These are phyloP conservation scores for Pyrenula massariospora DNA, from an alignment of 495 filamentous ascomycete genomes.

Conservation along the genomic window DNA sequence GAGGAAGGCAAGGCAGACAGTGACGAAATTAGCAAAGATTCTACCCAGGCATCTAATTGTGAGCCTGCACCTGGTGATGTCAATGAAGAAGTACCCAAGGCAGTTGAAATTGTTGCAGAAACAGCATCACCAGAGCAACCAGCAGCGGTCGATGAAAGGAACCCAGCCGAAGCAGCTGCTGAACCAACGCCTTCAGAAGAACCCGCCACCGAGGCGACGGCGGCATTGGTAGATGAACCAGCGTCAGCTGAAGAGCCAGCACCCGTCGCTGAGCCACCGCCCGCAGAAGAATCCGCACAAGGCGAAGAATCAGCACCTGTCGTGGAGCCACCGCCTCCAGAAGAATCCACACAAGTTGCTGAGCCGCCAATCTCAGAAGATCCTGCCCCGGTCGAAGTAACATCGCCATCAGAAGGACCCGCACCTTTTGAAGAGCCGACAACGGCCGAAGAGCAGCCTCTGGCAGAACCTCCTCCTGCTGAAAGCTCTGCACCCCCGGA, in stretches of 20 bases:
- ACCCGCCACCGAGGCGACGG: background rate
- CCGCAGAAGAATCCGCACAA: constrained; percentile 2
- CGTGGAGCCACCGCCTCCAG: constrained; percentile 1
- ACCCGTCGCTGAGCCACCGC: background rate
- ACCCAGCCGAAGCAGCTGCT: no score
- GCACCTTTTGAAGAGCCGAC: background rate
- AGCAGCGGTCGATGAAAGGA: no score
- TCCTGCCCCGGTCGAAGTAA: background rate
- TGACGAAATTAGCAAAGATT: constrained; percentile 3
- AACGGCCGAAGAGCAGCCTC: background rate
- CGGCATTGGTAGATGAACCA: constrained; percentile 3
- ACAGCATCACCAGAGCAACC: no score
- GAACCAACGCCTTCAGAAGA: background rate
- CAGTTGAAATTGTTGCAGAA: no score
- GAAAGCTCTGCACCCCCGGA: constrained; percentile 3
- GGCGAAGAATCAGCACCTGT: constrained; percentile 6
- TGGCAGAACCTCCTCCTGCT: constrained; percentile 2
- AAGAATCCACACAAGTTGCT: constrained; percentile 4
- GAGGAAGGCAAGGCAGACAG: constrained; percentile 7
- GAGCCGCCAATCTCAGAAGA: constrained; percentile 1
- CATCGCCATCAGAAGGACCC: background rate
- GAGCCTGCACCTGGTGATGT: no score
- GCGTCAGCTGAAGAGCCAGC: constrained; percentile 4
- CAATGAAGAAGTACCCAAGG: no score
- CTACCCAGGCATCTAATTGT: no score